A percentile compares a stretch with the other conserved stretches of the same genome.
These are phyloP conservation scores for Globisporangium echinulatum DNA, from an alignment of 352 stramenopile species.

Conservation along the genomic window DNA sequence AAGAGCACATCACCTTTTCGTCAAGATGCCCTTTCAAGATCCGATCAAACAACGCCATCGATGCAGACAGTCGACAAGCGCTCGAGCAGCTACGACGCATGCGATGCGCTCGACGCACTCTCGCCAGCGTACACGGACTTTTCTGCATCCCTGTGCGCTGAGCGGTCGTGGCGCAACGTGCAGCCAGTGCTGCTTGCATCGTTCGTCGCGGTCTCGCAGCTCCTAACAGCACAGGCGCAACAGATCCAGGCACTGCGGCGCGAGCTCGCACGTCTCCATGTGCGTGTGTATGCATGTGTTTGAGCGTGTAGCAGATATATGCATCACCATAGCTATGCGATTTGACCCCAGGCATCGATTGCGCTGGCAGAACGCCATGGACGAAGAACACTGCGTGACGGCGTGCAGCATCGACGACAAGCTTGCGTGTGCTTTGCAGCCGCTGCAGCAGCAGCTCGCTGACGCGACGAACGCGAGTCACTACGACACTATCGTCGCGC, in stretches of 20 bases:
- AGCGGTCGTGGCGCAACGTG: slow-evolving; percentile 62
- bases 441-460: not conserved
- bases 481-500: not conserved
- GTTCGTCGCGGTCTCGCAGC: slow-evolving; percentile 28
- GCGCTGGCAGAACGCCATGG: not conserved
- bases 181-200: slow-evolving; percentile 38
- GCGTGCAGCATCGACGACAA: not conserved
- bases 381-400: not conserved
- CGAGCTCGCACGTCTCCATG: slow-evolving; percentile 3
- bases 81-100: not conserved
- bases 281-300: not conserved
- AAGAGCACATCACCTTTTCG: not conserved
- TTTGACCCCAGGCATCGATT: not conserved
- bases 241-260: slow-evolving; percentile 15
- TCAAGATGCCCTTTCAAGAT: slow-evolving; percentile 2
- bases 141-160: slow-evolving; percentile 22
- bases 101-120: not conserved
- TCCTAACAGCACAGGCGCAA: slow-evolving; percentile 31
- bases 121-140: slow-evolving; percentile 6
- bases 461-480: not conserved
- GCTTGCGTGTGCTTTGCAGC: not conserved
- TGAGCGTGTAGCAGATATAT: no score
- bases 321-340: no score
- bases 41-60: not conserved
- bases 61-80: not conserved